Conservation (phyloP, 495 filamentous ascomycete species). For the Mytilinidion resinicola region DNA sequence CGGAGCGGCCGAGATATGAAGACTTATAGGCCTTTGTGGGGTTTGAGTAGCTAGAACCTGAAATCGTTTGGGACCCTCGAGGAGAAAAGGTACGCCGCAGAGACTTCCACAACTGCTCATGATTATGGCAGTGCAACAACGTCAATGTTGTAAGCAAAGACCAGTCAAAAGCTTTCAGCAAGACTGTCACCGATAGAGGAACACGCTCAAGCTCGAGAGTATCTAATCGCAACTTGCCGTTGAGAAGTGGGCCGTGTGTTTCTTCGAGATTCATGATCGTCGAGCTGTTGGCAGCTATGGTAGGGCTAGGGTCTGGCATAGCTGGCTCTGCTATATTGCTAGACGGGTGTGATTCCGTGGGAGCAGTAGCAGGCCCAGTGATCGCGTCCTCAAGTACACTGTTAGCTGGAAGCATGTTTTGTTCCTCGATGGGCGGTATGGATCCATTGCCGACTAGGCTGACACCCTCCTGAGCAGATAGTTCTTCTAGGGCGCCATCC, state of each 20-base stretch:
- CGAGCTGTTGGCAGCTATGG: not conserved
- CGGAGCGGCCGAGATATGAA: slow-evolving; percentile 28
- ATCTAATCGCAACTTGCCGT: slow-evolving; percentile 58
- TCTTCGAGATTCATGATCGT: not conserved
- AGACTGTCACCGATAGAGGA: slow-evolving; percentile 59
- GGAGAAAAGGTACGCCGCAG: slow-evolving; percentile 69
- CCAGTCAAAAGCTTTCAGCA: slow-evolving; percentile 75
- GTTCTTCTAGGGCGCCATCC: slow-evolving; percentile 5
- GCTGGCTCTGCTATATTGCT: not conserved
- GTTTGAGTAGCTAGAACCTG: slow-evolving; percentile 13
- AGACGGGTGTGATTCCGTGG: not conserved
- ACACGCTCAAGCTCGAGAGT: slow-evolving; percentile 81
- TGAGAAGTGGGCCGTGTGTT: slow-evolving; percentile 5
- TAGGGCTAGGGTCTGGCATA: not conserved
- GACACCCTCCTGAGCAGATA: slow-evolving; percentile 11
- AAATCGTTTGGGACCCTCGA: slow-evolving; percentile 28
- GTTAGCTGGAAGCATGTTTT: not conserved
- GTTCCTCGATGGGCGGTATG: not conserved
- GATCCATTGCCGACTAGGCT: slow-evolving; percentile 6
- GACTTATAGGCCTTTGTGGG: slow-evolving; percentile 27
- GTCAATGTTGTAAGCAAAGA: slow-evolving; percentile 69
- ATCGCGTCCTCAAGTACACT: not conserved
- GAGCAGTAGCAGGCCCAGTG: not conserved
- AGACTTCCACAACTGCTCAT: slow-evolving; percentile 76
- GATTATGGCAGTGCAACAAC: slow-evolving; percentile 68